Conservation (phyloP, 257 asterid species). For the Petunia secreta region DNA sequence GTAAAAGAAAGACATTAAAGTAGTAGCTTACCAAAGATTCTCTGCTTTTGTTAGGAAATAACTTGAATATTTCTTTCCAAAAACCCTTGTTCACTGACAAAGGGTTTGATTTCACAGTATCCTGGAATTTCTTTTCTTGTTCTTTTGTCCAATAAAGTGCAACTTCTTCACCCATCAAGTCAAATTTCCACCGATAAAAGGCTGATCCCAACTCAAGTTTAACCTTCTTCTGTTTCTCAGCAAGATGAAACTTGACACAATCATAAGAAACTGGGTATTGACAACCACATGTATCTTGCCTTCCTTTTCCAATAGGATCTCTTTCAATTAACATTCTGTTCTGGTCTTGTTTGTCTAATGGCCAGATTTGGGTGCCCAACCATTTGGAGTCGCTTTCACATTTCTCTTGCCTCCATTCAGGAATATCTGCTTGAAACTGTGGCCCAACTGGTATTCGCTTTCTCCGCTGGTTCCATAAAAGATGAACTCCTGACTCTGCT, state of each 20-base stretch:
- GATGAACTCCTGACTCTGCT: conserved; percentile 36
- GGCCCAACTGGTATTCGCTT: conserved; percentile 29
- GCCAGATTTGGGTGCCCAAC: conserved; percentile 68
- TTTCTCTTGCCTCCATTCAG: conserved; percentile 29
- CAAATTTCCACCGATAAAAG: conserved; percentile 53
- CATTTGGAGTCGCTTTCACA: conserved; percentile 46
- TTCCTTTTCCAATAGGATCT: conserved; percentile 69
- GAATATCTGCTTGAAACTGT: conserved; percentile 31
- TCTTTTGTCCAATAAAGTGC: conserved; percentile 53
- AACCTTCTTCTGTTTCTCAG: conserved; percentile 48
- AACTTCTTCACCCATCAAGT: conserved; percentile 62
- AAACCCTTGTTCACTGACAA: conserved; percentile 45
- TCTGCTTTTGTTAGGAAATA: conserved; percentile 48
- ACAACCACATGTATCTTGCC: conserved; percentile 68
- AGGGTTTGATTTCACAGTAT: conserved; percentile 45
- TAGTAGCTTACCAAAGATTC: conserved; percentile 66
- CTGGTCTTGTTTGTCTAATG: conserved; percentile 44
- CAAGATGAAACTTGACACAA: conserved; percentile 59
- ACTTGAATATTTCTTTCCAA: conserved; percentile 60
- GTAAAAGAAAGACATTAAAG: conserved; percentile 62
- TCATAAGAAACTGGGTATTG: conserved; percentile 48
- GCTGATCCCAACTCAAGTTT: conserved; percentile 64
- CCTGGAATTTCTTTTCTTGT: conserved; percentile 51
- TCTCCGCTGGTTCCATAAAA: conserved; percentile 30
- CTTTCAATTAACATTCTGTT: conserved; percentile 58